Evolutionary conservation across 768 basidiomycete species (phyloP), one percentile per base, ranked within the genome.

Genomic region (Heimioporus sp.): DNA sequence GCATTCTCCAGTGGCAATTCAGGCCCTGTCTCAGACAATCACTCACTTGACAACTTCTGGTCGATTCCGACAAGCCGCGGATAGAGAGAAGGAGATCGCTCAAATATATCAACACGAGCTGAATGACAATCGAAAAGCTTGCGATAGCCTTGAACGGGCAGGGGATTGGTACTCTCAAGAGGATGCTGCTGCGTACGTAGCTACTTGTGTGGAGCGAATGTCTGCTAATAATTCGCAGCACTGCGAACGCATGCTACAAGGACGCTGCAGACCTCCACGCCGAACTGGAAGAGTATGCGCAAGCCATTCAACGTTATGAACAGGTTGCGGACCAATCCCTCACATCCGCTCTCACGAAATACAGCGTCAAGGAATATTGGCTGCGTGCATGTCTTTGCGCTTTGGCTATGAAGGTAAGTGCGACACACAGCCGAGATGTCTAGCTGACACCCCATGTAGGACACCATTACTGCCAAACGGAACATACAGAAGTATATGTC

Each of bases 351-450:
- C 72, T 98, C 60, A 98, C 97, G n/a, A 94, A 93, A 70, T 99
- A 98, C 74, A 93, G 90, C 55, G 97, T 98, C 60, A 98, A 98
- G 73, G 97, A 98, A 60, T 96, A 96, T 64, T 98, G 94, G 92
- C 76, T 98, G 34, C 80, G 85, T 61, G 80, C 93, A 4, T 83
- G 83, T 32, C 74, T 99, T 19, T 98, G 97, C 67, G 89, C 89
- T 15, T 75, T 98, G 49, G 96, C 94, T 8, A 85, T 87, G 79
- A 79, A 77, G 54, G 96, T 96, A 71, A 60, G 88, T 73, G 31
- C 36, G 37, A n/a, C 19, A 24, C 28, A 31, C 20, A 13, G 21
- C 37, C 12, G 44, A 30, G 32, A 30, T 52, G 15, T 56, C 24
- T 37, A 16, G 32, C 60, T 12, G 20, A 68, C 57, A 35, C 50